Evolutionary conservation across 345 rosid species (phyloP).

Genomic region (Gossypium ekmanianum): DNA sequence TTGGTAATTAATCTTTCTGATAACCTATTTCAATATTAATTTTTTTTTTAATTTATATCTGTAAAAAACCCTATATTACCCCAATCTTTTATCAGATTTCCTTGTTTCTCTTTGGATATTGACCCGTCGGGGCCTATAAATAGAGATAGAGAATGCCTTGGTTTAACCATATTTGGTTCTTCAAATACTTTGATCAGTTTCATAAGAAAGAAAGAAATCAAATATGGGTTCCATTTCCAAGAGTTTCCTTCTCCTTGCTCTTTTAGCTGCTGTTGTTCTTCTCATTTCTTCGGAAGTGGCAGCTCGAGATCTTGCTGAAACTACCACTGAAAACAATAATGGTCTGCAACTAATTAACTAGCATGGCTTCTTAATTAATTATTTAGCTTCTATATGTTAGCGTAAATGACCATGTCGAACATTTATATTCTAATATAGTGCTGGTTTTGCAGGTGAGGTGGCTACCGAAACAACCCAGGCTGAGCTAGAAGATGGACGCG

Average conservation of each 20-base stretch:
- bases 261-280: constrained; percentile 20
- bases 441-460: constrained; percentile 9
- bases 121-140: not conserved
- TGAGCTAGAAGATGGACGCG: not conserved
- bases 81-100: too few relatives aligned
- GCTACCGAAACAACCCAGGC: constrained; percentile 3
- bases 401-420: not conserved
- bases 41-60: too few relatives aligned
- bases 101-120: too few relatives aligned
- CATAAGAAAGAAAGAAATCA: not conserved
- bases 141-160: not conserved
- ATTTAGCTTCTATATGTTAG: not conserved
- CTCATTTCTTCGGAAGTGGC: constrained; percentile 25
- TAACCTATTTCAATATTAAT: too few relatives aligned
- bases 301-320: constrained; percentile 27
- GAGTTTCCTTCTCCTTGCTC: constrained; percentile 17
- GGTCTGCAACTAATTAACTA: not conserved
- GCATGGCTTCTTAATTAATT: too few relatives aligned
- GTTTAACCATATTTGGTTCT: not conserved
- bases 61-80: not conserved
- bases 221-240: constrained; percentile 25
- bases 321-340: constrained; percentile 9
- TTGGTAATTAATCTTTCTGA: too few relatives aligned
- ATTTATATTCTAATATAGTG: not conserved
- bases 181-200: not conserved